phyloP scores from a whole-genome alignment of 176 grass and related monocot species.

The Melocanna baccifera region DNA sequence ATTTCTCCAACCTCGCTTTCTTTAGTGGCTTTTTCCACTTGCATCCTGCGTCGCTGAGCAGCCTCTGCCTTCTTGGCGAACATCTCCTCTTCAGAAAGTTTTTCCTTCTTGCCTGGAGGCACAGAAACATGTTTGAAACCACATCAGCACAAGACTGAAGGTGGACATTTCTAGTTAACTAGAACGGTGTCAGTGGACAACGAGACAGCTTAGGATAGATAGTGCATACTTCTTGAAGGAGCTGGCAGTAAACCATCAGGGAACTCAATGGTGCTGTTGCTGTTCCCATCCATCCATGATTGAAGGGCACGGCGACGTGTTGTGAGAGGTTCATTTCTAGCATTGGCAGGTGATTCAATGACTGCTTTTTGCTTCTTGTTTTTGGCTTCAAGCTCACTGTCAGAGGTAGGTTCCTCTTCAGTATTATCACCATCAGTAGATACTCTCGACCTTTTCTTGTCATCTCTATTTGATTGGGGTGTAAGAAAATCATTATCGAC shows the following conservation, averaged over 20 bases:
- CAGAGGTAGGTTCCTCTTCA: slow-evolving; percentile 56
- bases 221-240: slow-evolving; percentile 59
- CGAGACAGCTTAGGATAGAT: neutral
- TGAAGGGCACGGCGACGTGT: slow-evolving; percentile 76
- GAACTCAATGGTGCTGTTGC: slow-evolving; percentile 52
- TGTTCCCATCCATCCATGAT: slow-evolving; percentile 63
- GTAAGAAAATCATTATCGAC: slow-evolving; percentile 42
- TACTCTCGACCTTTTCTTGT: slow-evolving; percentile 49
- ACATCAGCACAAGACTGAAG: neutral
- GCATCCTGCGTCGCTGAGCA: slow-evolving; percentile 71
- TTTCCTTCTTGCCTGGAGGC: slow-evolving; percentile 62
- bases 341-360: slow-evolving; percentile 25
- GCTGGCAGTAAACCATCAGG: slow-evolving; percentile 58
- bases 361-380: slow-evolving; percentile 39
- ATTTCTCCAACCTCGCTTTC: slow-evolving; percentile 55
- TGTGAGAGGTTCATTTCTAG: slow-evolving; percentile 57
- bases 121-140: slow-evolving; percentile 7
- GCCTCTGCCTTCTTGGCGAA: slow-evolving; percentile 70
- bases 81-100: slow-evolving; percentile 64
- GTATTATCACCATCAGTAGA: slow-evolving; percentile 44
- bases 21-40: slow-evolving; percentile 70
- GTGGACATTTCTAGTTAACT: neutral
- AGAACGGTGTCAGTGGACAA: neutral
- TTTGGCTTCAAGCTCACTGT: slow-evolving; percentile 40
- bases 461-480: slow-evolving; percentile 37